Percentiles rank a stretch among this genome's conserved stretches.
Conservation (phyloP, 1,284 basidiomycete genomes). For the Moniliella sp. region DNA sequence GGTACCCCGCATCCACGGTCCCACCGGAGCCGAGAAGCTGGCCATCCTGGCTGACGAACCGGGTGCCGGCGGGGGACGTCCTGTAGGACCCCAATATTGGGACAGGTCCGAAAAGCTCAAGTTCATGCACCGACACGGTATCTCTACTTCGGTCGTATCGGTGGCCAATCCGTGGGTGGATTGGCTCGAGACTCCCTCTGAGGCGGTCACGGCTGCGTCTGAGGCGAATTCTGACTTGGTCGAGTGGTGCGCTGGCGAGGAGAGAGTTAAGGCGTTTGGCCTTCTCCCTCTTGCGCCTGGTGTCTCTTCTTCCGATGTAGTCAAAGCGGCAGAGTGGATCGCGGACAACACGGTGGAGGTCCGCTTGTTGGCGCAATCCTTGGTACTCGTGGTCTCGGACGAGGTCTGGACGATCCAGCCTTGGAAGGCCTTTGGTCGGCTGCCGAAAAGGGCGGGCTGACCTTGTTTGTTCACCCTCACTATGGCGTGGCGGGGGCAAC, state of each 20-base stretch:
- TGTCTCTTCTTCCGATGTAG: too few relatives aligned
- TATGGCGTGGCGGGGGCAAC: constrained; percentile 5
- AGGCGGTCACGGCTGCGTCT: too few relatives aligned
- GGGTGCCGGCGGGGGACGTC: constrained; percentile 46
- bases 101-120: constrained; percentile 51
- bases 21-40: constrained; percentile 37
- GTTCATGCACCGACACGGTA: constrained; percentile 56
- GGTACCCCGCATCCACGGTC: constrained; percentile 5
- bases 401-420: constrained; percentile 48
- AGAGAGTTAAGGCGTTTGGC: too few relatives aligned
- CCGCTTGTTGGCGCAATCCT: constrained; percentile 63
- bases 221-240: too few relatives aligned
- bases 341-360: too few relatives aligned
- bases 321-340: too few relatives aligned
- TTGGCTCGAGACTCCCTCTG: too few relatives aligned
- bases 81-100: constrained; percentile 54
- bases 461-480: constrained; percentile 10
- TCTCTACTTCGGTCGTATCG: constrained; percentile 37
- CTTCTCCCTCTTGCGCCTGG: neutral
- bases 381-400: constrained; percentile 54
- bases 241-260: too few relatives aligned
- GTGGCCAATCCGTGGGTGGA: constrained; percentile 75
- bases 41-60: constrained; percentile 45
- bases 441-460: constrained; percentile 4
- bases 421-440: constrained; percentile 57